Conservation (phyloP, 768 basidiomycete species). For the Collybiopsis luxurians region DNA sequence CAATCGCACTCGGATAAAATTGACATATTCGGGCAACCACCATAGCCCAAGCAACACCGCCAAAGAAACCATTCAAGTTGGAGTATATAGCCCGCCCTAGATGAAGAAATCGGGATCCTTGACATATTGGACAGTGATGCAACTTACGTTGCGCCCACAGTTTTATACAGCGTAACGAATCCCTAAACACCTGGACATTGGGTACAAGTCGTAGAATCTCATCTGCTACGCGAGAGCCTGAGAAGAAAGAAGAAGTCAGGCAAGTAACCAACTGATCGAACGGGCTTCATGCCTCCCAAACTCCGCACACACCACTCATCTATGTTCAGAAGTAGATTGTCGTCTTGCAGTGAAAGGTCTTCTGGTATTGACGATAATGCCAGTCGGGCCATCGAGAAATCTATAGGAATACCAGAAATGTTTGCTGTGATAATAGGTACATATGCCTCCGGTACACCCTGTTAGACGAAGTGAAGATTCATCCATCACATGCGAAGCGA, state of each 20-base stretch:
- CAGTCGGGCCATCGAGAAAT: conserved; percentile 90
- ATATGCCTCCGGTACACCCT: conserved; percentile 97
- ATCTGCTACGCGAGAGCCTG: conserved; percentile 94
- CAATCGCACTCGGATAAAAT: conserved; percentile 91
- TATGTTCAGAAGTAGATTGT: conserved; percentile 86
- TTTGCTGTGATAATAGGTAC: conserved; percentile 94
- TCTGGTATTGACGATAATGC: conserved; percentile 88
- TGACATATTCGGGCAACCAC: conserved; percentile 99
- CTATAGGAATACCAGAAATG: conserved; percentile 89
- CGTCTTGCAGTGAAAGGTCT: conserved; percentile 85
- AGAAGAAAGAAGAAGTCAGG: background rate
- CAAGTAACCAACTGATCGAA: background rate
- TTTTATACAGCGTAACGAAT: conserved; percentile 93
- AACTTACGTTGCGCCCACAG: conserved; percentile 94
- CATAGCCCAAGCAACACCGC: conserved; percentile 98
- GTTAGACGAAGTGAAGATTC: background rate
- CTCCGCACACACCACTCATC: conserved; percentile 95
- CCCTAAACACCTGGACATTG: conserved; percentile 90
- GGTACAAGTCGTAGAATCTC: conserved; percentile 95
- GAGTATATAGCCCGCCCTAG: conserved; percentile 95
- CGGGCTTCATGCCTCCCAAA: conserved; percentile 65
- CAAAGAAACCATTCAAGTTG: conserved; percentile 96
- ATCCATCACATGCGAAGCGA: background rate
- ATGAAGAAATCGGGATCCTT: no score
- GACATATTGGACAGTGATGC: no score